A percentile compares a stretch with the other conserved stretches of the same genome.
These are phyloP conservation scores for Letharia lupina DNA, from an alignment of 495 filamentous ascomycete species.

Conservation along the genomic window DNA sequence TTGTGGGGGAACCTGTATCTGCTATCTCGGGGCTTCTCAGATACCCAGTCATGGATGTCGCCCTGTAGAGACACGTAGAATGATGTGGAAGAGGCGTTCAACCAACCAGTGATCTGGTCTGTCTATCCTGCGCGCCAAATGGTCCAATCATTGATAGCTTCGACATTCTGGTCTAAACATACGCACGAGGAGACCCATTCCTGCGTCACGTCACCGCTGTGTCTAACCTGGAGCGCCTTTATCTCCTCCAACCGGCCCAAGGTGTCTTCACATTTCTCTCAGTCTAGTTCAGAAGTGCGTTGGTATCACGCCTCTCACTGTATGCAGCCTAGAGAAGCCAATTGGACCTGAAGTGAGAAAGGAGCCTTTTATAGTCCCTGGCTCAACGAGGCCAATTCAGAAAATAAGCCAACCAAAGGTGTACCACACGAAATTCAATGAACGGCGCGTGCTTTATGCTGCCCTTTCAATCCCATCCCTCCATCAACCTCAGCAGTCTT, in stretches of 20 bases:
- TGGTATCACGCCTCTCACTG: too few relatives aligned
- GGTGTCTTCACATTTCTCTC: too few relatives aligned
- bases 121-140: background rate
- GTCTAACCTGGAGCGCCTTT: background rate
- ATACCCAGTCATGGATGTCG: slow-evolving; percentile 3
- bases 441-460: too few relatives aligned
- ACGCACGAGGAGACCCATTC: background rate
- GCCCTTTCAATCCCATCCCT: too few relatives aligned
- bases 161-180: background rate
- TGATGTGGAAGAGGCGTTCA: background rate
- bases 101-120: background rate
- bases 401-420: too few relatives aligned
- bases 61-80: background rate
- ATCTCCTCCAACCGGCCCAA: background rate
- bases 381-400: too few relatives aligned
- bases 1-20: background rate
- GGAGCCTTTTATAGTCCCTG: too few relatives aligned
- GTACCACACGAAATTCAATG: too few relatives aligned
- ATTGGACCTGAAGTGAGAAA: too few relatives aligned
- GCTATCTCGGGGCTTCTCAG: background rate
- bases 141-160: background rate
- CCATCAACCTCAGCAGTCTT: too few relatives aligned
- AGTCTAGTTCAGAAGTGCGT: too few relatives aligned
- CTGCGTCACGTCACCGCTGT: background rate
- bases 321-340: too few relatives aligned